These are phyloP conservation scores for Phaeomoniella chlamydospora DNA, from an alignment of 2,329 filamentous ascomycete species.

Conservation along the genomic window DNA sequence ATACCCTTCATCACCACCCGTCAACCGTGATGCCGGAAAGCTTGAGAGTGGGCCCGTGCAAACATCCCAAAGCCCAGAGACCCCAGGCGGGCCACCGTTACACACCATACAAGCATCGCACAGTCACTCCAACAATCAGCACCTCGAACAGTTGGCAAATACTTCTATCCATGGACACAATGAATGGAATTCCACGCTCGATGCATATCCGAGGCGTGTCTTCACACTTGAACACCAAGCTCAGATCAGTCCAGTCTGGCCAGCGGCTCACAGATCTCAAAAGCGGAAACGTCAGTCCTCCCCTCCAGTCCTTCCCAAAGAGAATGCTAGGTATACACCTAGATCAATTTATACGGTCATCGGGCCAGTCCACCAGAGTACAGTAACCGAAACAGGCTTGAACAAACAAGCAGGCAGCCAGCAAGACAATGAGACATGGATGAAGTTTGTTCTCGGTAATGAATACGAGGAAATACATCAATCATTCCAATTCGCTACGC, in stretches of 20 bases:
- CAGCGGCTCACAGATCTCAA: too few relatives aligned
- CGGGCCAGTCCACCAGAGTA: too few relatives aligned
- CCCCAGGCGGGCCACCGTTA: too few relatives aligned
- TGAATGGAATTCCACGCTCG: neutral
- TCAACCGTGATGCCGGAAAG: neutral
- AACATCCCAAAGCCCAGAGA: neutral
- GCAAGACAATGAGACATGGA: conserved; percentile 5
- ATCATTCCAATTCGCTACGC: neutral
- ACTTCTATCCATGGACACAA: neutral
- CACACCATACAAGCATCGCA: too few relatives aligned
- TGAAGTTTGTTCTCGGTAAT: conserved; percentile 5
- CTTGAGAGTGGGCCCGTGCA: neutral
- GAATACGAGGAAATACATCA: conserved; percentile 3
- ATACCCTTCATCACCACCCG: conserved; percentile 1
- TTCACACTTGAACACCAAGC: neutral
- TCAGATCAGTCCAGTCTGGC: too few relatives aligned
- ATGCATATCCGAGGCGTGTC: neutral
- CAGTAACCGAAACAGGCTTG: neutral
- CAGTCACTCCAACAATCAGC: neutral
- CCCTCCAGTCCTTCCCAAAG: too few relatives aligned
- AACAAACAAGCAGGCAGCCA: neutral
- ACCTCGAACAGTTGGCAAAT: neutral
- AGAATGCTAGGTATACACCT: too few relatives aligned
- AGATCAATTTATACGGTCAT: too few relatives aligned
- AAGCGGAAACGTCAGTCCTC: too few relatives aligned